Percentiles rank a stretch among this genome's conserved stretches.
These are phyloP conservation scores for Picochlorum sp. DNA, from an alignment of 139 green algal genomes.

Conservation along the genomic window DNA sequence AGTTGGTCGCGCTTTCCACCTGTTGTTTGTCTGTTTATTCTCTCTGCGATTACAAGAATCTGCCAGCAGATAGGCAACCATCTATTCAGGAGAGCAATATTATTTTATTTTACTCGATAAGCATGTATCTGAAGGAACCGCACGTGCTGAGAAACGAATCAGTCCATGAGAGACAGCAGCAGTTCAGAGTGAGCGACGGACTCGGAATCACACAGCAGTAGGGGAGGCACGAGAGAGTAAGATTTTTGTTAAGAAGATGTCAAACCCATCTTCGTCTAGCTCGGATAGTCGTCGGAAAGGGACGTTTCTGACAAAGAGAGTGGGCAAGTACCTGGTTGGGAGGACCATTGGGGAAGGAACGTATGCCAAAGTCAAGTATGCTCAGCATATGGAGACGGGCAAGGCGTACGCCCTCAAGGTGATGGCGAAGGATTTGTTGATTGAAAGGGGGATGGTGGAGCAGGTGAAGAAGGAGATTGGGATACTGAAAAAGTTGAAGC, in stretches of 20 bases:
- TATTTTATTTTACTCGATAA: no score
- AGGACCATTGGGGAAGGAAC: constrained; percentile 65
- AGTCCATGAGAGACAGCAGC: background rate
- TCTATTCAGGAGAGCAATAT: no score
- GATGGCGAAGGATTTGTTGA: constrained; percentile 40
- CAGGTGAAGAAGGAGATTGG: constrained; percentile 55
- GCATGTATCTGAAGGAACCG: background rate
- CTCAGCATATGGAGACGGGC: constrained; percentile 41
- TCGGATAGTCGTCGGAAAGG: background rate
- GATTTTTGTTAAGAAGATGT: no score
- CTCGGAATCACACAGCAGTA: background rate
- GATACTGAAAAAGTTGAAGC: constrained; percentile 51
- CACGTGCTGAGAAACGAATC: background rate
- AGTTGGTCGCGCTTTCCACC: no score
- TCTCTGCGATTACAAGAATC: no score
- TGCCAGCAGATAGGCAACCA: no score
- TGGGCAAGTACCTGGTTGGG: constrained; percentile 50
- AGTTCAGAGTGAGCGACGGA: background rate
- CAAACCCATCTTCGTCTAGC: constrained; percentile 5
- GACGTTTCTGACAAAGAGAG: constrained; percentile 19
- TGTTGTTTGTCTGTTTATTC: no score
- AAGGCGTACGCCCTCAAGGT: constrained; percentile 59
- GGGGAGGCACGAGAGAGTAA: background rate
- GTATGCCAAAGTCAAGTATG: constrained; percentile 64
- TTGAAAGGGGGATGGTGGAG: constrained; percentile 24